These are phyloP conservation scores for Ceratocystis lukuohia DNA, from an alignment of 2,329 filamentous ascomycete genomes.

Conservation along the genomic window DNA sequence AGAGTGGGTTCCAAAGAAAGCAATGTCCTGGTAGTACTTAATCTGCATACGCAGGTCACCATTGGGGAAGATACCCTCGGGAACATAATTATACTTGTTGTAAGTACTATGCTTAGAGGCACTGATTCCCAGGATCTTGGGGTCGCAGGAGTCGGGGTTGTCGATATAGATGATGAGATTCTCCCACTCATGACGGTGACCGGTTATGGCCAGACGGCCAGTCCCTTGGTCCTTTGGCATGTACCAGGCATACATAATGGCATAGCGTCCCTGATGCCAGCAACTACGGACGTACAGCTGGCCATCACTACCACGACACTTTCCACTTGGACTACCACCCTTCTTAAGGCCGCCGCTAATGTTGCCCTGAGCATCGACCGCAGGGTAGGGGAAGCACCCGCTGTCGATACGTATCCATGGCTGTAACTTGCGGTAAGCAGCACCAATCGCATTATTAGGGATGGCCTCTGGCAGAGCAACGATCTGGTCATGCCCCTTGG, in stretches of 20 bases:
- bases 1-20: conserved; percentile 27
- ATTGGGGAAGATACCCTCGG: conserved; percentile 6
- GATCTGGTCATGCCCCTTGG: conserved; percentile 26
- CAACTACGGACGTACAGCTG: conserved; percentile 29
- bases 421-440: conserved; percentile 27
- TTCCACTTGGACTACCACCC: conserved; percentile 25
- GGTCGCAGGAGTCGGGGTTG: conserved; percentile 22
- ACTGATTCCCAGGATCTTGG: conserved; percentile 28
- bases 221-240: conserved; percentile 33
- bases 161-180: conserved; percentile 27
- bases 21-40: conserved; percentile 26
- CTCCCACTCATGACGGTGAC: conserved; percentile 33
- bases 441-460: conserved; percentile 24
- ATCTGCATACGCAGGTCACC: conserved; percentile 23
- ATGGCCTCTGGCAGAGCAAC: conserved; percentile 26
- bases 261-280: conserved; percentile 25
- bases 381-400: conserved; percentile 50
- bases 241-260: conserved; percentile 35
- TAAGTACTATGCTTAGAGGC: conserved; percentile 30
- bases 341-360: conserved; percentile 32
- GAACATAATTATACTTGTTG: conserved; percentile 22
- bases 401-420: conserved; percentile 30
- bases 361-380: conserved; percentile 43
- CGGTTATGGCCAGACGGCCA: conserved; percentile 22
- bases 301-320: conserved; percentile 27